These are phyloP conservation scores for Apostasia ramifera DNA, from an alignment of 106 monocot species.

Conservation along the genomic window DNA sequence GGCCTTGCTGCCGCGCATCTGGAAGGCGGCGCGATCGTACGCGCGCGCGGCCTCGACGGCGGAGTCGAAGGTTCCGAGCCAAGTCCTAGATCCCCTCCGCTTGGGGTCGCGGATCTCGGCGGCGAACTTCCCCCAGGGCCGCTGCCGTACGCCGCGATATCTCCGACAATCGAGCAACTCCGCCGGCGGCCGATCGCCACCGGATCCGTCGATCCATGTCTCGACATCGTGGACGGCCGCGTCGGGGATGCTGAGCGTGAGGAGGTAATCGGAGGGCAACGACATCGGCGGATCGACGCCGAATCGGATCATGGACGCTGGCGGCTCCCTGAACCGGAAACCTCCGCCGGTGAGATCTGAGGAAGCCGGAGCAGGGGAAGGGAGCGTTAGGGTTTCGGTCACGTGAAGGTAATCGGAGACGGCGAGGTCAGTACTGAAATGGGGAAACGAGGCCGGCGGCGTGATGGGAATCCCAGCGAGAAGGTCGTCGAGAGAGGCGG, in stretches of 20 bases:
- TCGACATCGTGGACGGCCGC: not conserved
- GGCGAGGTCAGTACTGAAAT: not conserved
- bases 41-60: conserved; percentile 68
- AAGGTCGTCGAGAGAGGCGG: not conserved
- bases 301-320: not conserved
- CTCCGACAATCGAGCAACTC: not conserved
- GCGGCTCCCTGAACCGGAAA: not conserved
- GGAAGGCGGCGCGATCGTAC: conserved; percentile 72
- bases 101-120: conserved; percentile 60
- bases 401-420: conserved; percentile 2
- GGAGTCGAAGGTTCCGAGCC: conserved; percentile 74
- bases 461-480: not conserved
- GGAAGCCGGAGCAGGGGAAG: not conserved
- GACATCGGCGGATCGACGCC: too few relatives aligned
- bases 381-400: not conserved
- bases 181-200: not conserved
- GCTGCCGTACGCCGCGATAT: conserved; percentile 62
- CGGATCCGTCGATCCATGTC: not conserved
- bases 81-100: conserved; percentile 47
- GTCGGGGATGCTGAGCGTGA: not conserved
- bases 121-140: conserved; percentile 77
- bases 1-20: conserved; percentile 63
- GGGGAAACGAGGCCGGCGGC: not conserved
- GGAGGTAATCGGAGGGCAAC: not conserved
- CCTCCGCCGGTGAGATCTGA: not conserved